Conservation (phyloP, 2,329 filamentous ascomycete genomes). For the Rhynchosporium graminicola region DNA sequence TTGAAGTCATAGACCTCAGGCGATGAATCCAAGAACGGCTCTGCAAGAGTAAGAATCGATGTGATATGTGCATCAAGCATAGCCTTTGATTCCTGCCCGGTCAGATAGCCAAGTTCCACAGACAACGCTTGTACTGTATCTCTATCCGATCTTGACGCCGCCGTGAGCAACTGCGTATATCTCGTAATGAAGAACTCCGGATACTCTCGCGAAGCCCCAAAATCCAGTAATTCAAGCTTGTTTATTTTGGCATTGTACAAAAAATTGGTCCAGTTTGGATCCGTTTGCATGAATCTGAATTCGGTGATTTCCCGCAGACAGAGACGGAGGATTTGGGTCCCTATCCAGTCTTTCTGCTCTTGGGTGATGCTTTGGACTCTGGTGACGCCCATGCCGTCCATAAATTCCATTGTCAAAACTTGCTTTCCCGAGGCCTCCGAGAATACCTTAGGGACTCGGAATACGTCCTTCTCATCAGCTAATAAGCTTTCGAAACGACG, state of each 20-base stretch:
- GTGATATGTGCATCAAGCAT: conserved; percentile 93
- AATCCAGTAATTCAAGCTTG: conserved; percentile 89
- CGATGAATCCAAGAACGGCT: conserved; percentile 78
- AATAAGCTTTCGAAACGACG: conserved; percentile 76
- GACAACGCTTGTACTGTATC: conserved; percentile 66
- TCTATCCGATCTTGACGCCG: conserved; percentile 72
- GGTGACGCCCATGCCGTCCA: conserved; percentile 84
- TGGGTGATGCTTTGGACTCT: conserved; percentile 76
- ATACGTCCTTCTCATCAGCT: conserved; percentile 70
- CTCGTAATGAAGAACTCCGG: conserved; percentile 75
- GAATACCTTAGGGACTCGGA: conserved; percentile 78
- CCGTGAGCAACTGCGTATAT: conserved; percentile 79
- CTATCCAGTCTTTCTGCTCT: conserved; percentile 90
- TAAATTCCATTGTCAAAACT: conserved; percentile 90
- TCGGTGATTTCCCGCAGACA: conserved; percentile 91
- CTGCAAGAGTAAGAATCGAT: conserved; percentile 85
- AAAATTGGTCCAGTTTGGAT: conserved; percentile 99
- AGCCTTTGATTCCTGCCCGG: conserved; percentile 77
- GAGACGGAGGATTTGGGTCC: conserved; percentile 86
- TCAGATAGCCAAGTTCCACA: conserved; percentile 83
- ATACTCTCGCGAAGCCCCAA: conserved; percentile 88
- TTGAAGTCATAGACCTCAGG: conserved; percentile 88
- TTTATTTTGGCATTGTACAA: conserved; percentile 74
- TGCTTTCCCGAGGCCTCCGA: conserved; percentile 78
- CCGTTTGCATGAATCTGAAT: conserved; percentile 98